Evolutionary conservation across 2,329 filamentous ascomycete species (phyloP), one percentile per base, ranked within the genome.

Genomic region (Trichoderma sp.): DNA sequence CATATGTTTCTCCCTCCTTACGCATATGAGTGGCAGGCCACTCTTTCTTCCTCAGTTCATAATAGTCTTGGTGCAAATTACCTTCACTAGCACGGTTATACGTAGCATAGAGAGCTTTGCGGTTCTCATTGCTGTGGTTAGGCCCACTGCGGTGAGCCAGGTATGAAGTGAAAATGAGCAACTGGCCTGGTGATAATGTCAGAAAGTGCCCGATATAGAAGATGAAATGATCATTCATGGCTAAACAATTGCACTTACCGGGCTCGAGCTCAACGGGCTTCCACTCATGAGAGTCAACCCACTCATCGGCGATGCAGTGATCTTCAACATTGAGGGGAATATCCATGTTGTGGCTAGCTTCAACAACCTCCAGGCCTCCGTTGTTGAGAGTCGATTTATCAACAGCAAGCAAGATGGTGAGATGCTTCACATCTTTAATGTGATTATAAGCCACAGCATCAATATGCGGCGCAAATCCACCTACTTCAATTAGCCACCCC

Each of bases 81-180:
- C 63, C 63, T 28, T 66, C 63, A 2, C 63, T 66, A 1, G 63
- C n/a, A 11, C 13, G 30, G 36, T 57, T 66, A 15, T 66, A 66
- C 7, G 63, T 66, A n/a, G 63, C 63, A 15, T 66, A 66, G 63
- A 66, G 63, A 4, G 63, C 63, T 39, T 66, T 66, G 28, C 63
- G 63, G 13, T 66, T 32, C 30, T 66, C 63, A 50, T 28, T 32
- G 15, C 63, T 66, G 20, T 66, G 47, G 8, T 66, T 66, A 3
- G 63, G 63, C 5, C 63, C 63, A 32, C 63, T 66, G 23, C 63
- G 63, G 20, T 66, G 63, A 17, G 63, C 63, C 20, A 66, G 15
- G 12, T 66, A 66, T 26, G 63, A 66, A 15, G 63, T 66, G 13
- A 66, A 66, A 26, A 66, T 66, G 20, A 66, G 63, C 43, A 66